Percentiles rank a stretch among this genome's conserved stretches.
These are phyloP conservation scores for Schwanniomyces sp. DNA, from an alignment of 805 yeast species.

Conservation along the genomic window DNA sequence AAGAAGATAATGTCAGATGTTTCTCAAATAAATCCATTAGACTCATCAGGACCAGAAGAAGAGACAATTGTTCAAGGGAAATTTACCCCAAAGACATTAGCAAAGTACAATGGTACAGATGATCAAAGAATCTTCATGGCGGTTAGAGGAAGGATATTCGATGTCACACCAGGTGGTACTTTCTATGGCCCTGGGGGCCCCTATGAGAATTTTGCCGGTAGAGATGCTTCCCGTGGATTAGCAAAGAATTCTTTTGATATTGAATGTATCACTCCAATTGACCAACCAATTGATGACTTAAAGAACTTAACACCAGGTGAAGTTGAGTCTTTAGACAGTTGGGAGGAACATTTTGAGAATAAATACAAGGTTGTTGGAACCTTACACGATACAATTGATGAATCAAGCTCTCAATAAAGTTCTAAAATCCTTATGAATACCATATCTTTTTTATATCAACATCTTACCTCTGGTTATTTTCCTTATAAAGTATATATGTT, in stretches of 20 bases:
- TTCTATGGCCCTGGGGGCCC: constrained; percentile 98
- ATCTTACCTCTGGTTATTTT: not conserved
- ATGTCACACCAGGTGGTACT: constrained; percentile 73
- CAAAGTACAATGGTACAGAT: constrained; percentile 77
- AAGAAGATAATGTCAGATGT: constrained; percentile 27
- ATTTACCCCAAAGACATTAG: constrained; percentile 75
- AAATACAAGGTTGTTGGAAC: constrained; percentile 84
- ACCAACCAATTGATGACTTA: constrained; percentile 75
- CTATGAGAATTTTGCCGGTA: constrained; percentile 91
- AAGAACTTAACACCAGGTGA: constrained; percentile 62
- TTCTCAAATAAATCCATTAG: constrained; percentile 28
- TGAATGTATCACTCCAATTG: constrained; percentile 62
- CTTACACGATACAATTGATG: constrained; percentile 27
- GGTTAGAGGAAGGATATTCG: constrained; percentile 83
- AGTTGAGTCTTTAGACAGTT: constrained; percentile 66
- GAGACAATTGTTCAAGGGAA: constrained; percentile 41
- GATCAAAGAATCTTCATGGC: constrained; percentile 81
- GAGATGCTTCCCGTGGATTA: constrained; percentile 91
- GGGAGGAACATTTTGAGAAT: constrained; percentile 80
- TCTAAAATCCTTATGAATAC: not conserved
- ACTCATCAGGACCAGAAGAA: constrained; percentile 16
- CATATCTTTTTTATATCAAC: not conserved
- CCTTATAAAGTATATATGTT: not conserved
- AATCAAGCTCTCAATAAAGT: not conserved
- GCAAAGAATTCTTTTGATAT: constrained; percentile 85